phyloP scores from a whole-genome alignment of 2,329 filamentous ascomycete genomes.

The Nemania sp. region DNA sequence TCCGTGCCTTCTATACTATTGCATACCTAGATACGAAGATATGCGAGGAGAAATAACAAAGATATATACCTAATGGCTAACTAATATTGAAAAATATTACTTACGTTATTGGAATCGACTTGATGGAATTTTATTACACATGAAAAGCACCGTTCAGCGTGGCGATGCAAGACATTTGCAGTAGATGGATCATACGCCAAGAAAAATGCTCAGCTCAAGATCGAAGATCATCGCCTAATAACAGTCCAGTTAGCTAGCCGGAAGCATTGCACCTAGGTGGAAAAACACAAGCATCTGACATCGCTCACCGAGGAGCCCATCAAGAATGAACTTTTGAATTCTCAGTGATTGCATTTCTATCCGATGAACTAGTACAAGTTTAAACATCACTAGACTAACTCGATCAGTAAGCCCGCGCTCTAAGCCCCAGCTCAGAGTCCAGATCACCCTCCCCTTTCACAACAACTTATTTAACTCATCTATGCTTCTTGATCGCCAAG shows the following conservation, averaged over 20 bases:
- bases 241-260: neutral
- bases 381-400: neutral
- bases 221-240: neutral
- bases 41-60: neutral
- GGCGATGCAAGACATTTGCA: slow-evolving; percentile 16
- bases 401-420: neutral
- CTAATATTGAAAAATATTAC: neutral
- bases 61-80: neutral
- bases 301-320: neutral
- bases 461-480: neutral
- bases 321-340: neutral
- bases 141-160: slow-evolving; percentile 2
- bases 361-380: neutral
- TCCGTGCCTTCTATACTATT: neutral
- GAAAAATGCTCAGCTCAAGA: neutral
- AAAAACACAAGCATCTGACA: neutral
- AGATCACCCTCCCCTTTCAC: neutral
- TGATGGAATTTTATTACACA: neutral
- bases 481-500: slow-evolving; percentile 43
- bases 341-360: neutral
- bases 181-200: slow-evolving; percentile 1
- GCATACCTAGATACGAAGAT: neutral
- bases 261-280: neutral
- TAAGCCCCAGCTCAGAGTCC: neutral
- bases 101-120: neutral